Percentiles rank a stretch among this genome's conserved stretches.
Evolutionary conservation across 108 stramenopile genomes (phyloP).

Genomic region (Nitzschia sp.): DNA sequence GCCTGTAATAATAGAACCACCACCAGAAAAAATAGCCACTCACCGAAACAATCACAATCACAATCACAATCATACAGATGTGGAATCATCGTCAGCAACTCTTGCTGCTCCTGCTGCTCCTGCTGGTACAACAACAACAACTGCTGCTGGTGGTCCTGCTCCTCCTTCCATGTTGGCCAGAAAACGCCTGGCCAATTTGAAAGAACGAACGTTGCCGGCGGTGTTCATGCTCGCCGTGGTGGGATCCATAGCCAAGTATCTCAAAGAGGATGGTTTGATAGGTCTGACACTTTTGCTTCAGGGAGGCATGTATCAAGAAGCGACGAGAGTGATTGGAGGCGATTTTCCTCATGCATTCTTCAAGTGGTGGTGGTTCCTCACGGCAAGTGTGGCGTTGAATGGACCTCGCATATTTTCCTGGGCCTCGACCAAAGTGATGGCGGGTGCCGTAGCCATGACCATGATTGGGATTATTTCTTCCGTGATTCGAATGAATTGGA

Average conservation of each 20-base stretch:
- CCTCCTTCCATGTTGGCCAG: slow-evolving; percentile 1
- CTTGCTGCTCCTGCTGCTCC: not conserved
- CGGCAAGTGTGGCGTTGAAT: slow-evolving; percentile 27
- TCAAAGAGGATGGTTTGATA: slow-evolving; percentile 53
- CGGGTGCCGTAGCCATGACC: slow-evolving; percentile 30
- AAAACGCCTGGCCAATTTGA: slow-evolving; percentile 9
- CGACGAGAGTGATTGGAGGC: slow-evolving; percentile 42
- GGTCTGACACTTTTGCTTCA: slow-evolving; percentile 50
- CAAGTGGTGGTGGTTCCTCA: slow-evolving; percentile 76
- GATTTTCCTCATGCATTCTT: slow-evolving; percentile 10
- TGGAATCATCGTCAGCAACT: not conserved
- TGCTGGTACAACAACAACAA: not conserved
- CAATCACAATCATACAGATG: not conserved
- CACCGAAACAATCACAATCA: not conserved
- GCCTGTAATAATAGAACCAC: not conserved
- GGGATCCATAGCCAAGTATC: slow-evolving; percentile 19
- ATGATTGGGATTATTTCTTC: slow-evolving; percentile 36
- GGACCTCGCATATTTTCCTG: slow-evolving; percentile 31
- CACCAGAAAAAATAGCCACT: not conserved
- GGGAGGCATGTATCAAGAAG: slow-evolving; percentile 55
- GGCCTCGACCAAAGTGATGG: slow-evolving; percentile 28
- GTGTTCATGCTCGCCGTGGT: slow-evolving; percentile 50
- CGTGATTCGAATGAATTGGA: slow-evolving; percentile 41
- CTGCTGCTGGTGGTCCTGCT: not conserved
- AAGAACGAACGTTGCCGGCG: slow-evolving; percentile 34